Conservation (phyloP, 2,329 filamentous ascomycete genomes). For the Trichoderma harzianum region DNA sequence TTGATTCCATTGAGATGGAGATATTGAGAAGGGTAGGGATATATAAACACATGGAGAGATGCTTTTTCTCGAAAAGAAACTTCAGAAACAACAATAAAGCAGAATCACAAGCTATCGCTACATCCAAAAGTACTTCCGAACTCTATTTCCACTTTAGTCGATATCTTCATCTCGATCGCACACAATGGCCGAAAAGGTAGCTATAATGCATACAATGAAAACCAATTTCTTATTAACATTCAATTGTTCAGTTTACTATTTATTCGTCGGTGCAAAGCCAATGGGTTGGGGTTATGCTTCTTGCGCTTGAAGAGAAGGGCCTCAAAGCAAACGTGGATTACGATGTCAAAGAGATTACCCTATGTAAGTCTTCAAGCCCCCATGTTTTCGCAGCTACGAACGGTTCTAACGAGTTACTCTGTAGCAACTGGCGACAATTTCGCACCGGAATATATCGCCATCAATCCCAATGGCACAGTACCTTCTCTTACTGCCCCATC, state of each 20-base stretch:
- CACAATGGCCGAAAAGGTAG: background rate
- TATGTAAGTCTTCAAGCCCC: background rate
- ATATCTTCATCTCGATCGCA: background rate
- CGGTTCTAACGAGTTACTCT: background rate
- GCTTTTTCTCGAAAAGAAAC: background rate
- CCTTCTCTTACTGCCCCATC: conserved; percentile 21
- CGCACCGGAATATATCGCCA: conserved; percentile 21
- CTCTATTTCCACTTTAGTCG: background rate
- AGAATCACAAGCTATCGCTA: background rate
- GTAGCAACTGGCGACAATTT: conserved; percentile 21
- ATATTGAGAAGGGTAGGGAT: background rate
- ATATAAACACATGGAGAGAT: background rate
- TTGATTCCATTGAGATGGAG: background rate
- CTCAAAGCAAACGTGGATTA: conserved; percentile 20
- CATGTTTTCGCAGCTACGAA: background rate
- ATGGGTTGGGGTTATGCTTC: conserved; percentile 22
- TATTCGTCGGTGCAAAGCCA: conserved; percentile 21
- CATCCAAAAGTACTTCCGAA: background rate
- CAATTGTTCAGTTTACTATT: background rate
- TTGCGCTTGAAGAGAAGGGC: conserved; percentile 21
- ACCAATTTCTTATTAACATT: background rate
- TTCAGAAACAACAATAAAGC: background rate
- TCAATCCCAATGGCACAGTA: conserved; percentile 22
- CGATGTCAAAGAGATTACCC: conserved; percentile 3
- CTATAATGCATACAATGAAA: background rate